Base-by-base conservation (phyloP, 1,139 yeast species). In the Yamadazyma triangularis region DNA sequence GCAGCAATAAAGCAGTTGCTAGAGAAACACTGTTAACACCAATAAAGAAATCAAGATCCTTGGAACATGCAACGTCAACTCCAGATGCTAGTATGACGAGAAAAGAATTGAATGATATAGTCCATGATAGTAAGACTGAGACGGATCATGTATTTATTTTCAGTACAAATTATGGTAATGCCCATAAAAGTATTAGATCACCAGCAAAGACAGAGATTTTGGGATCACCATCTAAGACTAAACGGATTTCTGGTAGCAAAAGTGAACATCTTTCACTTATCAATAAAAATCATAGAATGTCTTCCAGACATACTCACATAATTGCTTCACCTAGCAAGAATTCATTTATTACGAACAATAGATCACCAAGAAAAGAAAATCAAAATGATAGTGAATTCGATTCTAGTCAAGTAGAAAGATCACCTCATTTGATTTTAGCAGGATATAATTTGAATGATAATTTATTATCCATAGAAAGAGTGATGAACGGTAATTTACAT, bases 401-500 rank as follows among this genome's bases (percentile, higher is more conserved):
- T 7, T 8, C 22, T 8, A 28, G 23, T 8, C 13, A 12, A 32
- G 12, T 38, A 7, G 20, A 50, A 27, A 43, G 39, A 29, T 51
- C 66, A 7, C 72, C 73, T 1, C 54, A 56, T 41, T 48, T 56
- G 4, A 56, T 67, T 8, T 53, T 68, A 36, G 71, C 61, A 23
- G 53, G 49, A 14, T 68, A 65, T 41, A 39, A 51, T n/a, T 51
- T 62, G 12, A 48, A 65, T 4, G 49, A 51, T 16, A 58, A 56
- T 12, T 18, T 40, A 8, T 50, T 67, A 18, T 47, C 58, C 2
- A 56, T 73, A 9, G 66, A 60, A 24, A 59, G 56, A 15, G 58
- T 64, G 2, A 54, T 74, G 58, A 36, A 47, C 8, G 43, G 46
- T 6, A 59, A 62, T 13, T 44, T 60, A 21, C 97, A 89, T 49